Percentiles rank a stretch among this genome's conserved stretches.
Conservation (phyloP, 306 rosid genomes). For the Trifolium fragiferum region DNA sequence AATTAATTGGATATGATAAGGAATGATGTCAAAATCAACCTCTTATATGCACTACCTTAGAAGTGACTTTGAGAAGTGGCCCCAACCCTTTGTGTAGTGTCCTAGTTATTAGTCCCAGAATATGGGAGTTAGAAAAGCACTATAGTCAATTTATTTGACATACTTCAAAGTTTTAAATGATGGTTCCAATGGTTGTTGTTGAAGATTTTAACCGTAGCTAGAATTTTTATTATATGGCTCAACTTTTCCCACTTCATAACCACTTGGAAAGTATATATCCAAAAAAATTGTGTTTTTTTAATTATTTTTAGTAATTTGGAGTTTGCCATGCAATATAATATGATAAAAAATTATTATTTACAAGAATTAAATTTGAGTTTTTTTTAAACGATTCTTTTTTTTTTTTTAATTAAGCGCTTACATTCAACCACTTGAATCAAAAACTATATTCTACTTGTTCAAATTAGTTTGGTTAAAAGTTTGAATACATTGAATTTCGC, state of each 20-base stretch:
- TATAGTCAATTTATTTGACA: slow-evolving; percentile 21
- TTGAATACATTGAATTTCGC: too few relatives aligned
- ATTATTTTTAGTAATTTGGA: too few relatives aligned
- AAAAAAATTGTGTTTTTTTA: too few relatives aligned
- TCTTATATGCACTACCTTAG: slow-evolving; percentile 17
- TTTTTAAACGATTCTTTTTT: too few relatives aligned
- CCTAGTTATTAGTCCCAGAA: slow-evolving; percentile 36
- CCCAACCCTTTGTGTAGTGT: slow-evolving; percentile 16
- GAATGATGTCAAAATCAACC: slow-evolving; percentile 47
- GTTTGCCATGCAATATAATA: too few relatives aligned
- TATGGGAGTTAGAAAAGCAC: slow-evolving; percentile 47
- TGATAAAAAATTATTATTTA: too few relatives aligned
- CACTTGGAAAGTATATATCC: too few relatives aligned
- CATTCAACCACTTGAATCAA: too few relatives aligned
- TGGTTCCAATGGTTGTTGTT: slow-evolving; percentile 43
- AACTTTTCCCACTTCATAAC: neutral
- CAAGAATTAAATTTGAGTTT: too few relatives aligned
- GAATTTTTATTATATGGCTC: neutral
- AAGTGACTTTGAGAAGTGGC: slow-evolving; percentile 39
- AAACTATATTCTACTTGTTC: too few relatives aligned
- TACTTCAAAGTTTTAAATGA: slow-evolving; percentile 46
- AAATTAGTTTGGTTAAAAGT: too few relatives aligned
- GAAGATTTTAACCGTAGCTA: slow-evolving; percentile 26
- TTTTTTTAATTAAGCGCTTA: too few relatives aligned
- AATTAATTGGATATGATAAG: slow-evolving; percentile 15